phyloP scores from a whole-genome alignment of 2,329 filamentous ascomycete genomes.

The Cadophora gregata region DNA sequence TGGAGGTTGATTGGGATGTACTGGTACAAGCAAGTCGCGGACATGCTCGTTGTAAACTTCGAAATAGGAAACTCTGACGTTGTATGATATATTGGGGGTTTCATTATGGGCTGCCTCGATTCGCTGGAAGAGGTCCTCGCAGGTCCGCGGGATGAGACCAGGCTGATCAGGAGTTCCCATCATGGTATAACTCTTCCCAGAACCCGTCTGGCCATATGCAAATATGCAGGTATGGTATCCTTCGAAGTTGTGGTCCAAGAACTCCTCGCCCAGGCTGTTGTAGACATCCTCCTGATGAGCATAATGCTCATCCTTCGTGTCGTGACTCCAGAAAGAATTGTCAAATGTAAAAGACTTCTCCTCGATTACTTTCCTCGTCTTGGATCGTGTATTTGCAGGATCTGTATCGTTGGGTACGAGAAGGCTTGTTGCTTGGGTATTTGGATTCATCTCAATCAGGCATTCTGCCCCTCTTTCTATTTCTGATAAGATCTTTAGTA shows the following conservation, averaged over 20 bases:
- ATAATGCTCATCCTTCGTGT: slow-evolving; percentile 80
- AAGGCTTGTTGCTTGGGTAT: slow-evolving; percentile 83
- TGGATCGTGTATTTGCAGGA: slow-evolving; percentile 60
- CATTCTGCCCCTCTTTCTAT: slow-evolving; percentile 81
- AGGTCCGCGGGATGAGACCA: slow-evolving; percentile 92
- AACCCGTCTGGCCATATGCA: slow-evolving; percentile 96
- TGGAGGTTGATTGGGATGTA: slow-evolving; percentile 71
- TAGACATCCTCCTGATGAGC: slow-evolving; percentile 94
- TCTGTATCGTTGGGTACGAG: slow-evolving; percentile 67
- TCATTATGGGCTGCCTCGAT: slow-evolving; percentile 78
- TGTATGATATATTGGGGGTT: slow-evolving; percentile 92
- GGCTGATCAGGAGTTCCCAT: slow-evolving; percentile 89
- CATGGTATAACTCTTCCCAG: slow-evolving; percentile 97
- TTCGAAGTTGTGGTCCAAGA: slow-evolving; percentile 98
- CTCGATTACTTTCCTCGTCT: slow-evolving; percentile 76
- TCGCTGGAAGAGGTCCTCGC: slow-evolving; percentile 92
- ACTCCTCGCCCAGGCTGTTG: slow-evolving; percentile 91
- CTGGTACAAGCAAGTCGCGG: slow-evolving; percentile 85
- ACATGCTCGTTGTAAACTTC: slow-evolving; percentile 99
- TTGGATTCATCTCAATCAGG: slow-evolving; percentile 89
- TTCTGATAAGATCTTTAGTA: slow-evolving; percentile 59
- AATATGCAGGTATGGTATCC: slow-evolving; percentile 99
- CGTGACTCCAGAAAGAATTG: slow-evolving; percentile 97
- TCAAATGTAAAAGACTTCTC: slow-evolving; percentile 96
- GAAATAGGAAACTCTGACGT: slow-evolving; percentile 97